Evolutionary conservation across 805 yeast species (phyloP), one percentile per base, ranked within the genome.

Genomic region (Candida easanensis): DNA sequence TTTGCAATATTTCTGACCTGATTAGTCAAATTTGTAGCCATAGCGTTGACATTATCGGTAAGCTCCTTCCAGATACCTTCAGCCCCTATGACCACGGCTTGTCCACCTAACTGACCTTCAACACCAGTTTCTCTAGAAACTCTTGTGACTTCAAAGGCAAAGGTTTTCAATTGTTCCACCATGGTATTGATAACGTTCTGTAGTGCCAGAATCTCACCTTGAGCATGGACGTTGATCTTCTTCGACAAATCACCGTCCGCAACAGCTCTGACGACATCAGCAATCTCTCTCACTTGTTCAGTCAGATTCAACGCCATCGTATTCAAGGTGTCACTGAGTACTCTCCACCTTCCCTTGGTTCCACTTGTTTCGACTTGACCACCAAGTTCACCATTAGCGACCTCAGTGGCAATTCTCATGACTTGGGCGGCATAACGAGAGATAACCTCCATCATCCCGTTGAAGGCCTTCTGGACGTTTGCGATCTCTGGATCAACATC

Each of bases 41-140:
- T 87, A 37, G 95, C 95, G 58, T 87, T 87, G 42, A 87, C 93
- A 57, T 87, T 87, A 62, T 86, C 95, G 1, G 95, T 87, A 35
- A 87, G 73, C 62, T 87, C 95, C 55, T 84, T 78, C 95, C 95
- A 87, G 43, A 86, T 87, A 50, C 95, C 95, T 54, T 84, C 88
- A 25, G 86, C 93, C 46, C 84, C 86, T 45, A 79, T 82, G 42
- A 87, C 85, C 44, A 81, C 77, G 3, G 95, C 95, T 62, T 87
- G 95, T 8, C 95, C 95, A 42, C 95, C 95, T 42, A 87, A 70
- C 36, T 88, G 71, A 48, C 95, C 95, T 53, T 86, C 86, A 25
- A 87, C 95, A 61, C 95, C 95, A 15, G 90, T 88, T 63, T 87
- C 95, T 56, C 95, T 73, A 1, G 95, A 91, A 16, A 87, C 95